Percentiles rank a stretch among this genome's conserved stretches.
phyloP scores from a whole-genome alignment of 2,329 filamentous ascomycete genomes.

The Colletotrichum plurivorum region DNA sequence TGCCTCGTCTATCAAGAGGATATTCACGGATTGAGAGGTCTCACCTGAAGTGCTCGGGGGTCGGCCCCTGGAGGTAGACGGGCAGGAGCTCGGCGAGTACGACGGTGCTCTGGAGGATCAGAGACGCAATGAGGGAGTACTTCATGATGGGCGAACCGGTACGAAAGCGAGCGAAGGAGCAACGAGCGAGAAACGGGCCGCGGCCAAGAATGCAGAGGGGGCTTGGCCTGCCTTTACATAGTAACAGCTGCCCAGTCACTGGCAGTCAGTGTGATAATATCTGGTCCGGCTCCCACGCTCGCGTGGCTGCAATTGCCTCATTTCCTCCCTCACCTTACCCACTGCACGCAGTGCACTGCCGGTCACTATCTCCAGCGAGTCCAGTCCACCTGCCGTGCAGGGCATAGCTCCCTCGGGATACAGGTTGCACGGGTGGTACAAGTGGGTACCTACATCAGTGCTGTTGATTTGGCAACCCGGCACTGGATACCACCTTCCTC shows the following conservation, averaged over 20 bases:
- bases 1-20: background rate
- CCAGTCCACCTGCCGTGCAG: conserved; percentile 13
- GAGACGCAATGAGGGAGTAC: conserved; percentile 33
- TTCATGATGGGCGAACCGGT: conserved; percentile 19
- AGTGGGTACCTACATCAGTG: background rate
- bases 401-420: conserved; percentile 1
- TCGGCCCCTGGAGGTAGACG: conserved; percentile 26
- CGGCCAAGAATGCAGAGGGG: conserved; percentile 8
- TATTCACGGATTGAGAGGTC: background rate
- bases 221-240: conserved; percentile 7
- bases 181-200: background rate
- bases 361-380: background rate
- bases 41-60: conserved; percentile 30
- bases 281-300: too few species aligned
- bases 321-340: too few species aligned
- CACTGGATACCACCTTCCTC: conserved; percentile 25
- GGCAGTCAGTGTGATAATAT: background rate
- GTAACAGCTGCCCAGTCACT: conserved; percentile 6
- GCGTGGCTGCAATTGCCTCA: too few species aligned
- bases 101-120: conserved; percentile 28
- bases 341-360: too few species aligned
- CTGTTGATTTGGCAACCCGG: background rate
- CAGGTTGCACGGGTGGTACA: background rate
- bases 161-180: conserved; percentile 2
- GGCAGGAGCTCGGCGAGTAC: conserved; percentile 31